phyloP scores from a whole-genome alignment of 768 basidiomycete genomes.

The Amanita muscaria region DNA sequence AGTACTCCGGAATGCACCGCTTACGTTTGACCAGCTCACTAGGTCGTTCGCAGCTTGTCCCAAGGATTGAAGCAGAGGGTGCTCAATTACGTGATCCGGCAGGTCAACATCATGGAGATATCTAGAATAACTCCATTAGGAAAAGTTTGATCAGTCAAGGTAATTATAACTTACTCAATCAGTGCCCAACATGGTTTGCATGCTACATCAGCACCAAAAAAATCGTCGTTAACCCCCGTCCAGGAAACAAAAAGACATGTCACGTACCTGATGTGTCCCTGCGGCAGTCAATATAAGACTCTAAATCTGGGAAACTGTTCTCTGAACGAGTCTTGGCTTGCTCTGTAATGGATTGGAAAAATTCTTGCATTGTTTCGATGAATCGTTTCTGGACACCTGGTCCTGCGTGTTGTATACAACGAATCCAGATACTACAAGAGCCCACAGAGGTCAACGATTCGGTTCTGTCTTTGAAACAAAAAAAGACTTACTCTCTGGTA shows the following conservation, averaged over 20 bases:
- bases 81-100: constrained; percentile 60
- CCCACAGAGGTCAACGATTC: constrained; percentile 1
- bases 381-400: constrained; percentile 59
- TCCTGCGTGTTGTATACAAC: constrained; percentile 47
- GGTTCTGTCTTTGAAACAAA: neutral
- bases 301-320: constrained; percentile 53
- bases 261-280: constrained; percentile 60
- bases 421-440: constrained; percentile 52
- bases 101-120: constrained; percentile 63
- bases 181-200: constrained; percentile 73
- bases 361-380: constrained; percentile 57
- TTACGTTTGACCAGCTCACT: constrained; percentile 78
- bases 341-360: constrained; percentile 59
- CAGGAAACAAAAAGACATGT: constrained; percentile 12
- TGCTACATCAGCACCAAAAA: constrained; percentile 21
- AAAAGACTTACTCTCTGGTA: constrained; percentile 52
- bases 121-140: constrained; percentile 18
- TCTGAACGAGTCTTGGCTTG: constrained; percentile 52
- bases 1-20: constrained; percentile 13
- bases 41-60: constrained; percentile 68
- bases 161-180: constrained; percentile 43
- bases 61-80: constrained; percentile 52
- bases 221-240: neutral
- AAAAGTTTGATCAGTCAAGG: constrained; percentile 5
- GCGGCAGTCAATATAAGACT: constrained; percentile 63